Evolutionary conservation across 2,329 filamentous ascomycete species (phyloP).

Genomic region (Graphilbum fragrans): DNA sequence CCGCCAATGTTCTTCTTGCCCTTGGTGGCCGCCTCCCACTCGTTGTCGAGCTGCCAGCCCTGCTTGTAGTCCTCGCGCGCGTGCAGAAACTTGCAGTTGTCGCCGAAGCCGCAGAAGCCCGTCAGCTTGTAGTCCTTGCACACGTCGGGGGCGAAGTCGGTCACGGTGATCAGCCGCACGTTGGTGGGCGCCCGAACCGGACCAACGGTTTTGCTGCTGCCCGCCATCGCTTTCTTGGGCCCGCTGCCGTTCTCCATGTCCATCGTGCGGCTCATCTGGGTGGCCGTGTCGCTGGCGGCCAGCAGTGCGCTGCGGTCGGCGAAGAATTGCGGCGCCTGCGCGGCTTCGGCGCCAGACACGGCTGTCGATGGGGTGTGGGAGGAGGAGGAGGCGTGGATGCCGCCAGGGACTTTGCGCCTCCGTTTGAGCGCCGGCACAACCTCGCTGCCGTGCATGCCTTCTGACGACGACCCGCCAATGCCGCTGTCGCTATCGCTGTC

Average conservation of each 20-base stretch:
- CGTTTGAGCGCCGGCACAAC: slow-evolving; percentile 17
- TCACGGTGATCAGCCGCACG: slow-evolving; percentile 79
- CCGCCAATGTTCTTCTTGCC: slow-evolving; percentile 51
- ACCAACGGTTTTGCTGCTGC: slow-evolving; percentile 43
- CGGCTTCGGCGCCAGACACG: slow-evolving; percentile 9
- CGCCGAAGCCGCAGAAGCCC: slow-evolving; percentile 52
- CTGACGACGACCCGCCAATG: slow-evolving; percentile 62
- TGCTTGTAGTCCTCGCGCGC: slow-evolving; percentile 70
- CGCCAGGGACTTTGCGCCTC: too few relatives aligned
- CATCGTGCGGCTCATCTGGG: slow-evolving; percentile 63
- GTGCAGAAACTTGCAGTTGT: slow-evolving; percentile 74
- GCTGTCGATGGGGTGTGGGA: slow-evolving; percentile 23
- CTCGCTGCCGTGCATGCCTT: slow-evolving; percentile 47
- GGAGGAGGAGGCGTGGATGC: background rate
- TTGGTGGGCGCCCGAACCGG: slow-evolving; percentile 84
- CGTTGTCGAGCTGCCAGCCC: slow-evolving; percentile 88
- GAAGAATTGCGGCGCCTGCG: slow-evolving; percentile 15
- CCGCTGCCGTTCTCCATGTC: slow-evolving; percentile 30
- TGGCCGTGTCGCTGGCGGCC: slow-evolving; percentile 69
- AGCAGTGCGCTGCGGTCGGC: slow-evolving; percentile 52
- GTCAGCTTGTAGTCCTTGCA: slow-evolving; percentile 65
- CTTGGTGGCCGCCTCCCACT: slow-evolving; percentile 81
- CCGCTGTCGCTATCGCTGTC: slow-evolving; percentile 39
- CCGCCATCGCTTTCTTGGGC: slow-evolving; percentile 20
- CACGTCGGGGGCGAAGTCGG: slow-evolving; percentile 82